phyloP scores from a whole-genome alignment of 2,329 filamentous ascomycete genomes.

The Aspergillus sp. region DNA sequence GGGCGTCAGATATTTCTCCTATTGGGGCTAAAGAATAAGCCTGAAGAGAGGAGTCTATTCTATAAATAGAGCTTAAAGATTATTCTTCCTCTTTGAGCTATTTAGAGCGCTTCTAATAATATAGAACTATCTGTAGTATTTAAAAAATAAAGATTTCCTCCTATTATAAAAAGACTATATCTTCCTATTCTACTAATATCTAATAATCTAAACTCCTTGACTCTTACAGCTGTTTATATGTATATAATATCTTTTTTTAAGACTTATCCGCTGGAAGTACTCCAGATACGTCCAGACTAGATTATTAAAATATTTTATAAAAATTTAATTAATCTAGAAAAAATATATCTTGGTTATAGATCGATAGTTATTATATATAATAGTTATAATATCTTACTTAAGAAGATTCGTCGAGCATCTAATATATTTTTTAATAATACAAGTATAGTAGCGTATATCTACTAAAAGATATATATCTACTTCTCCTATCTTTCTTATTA shows the following conservation, averaged over 20 bases:
- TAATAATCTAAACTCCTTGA: background rate
- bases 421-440: background rate
- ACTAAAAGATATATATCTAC: background rate
- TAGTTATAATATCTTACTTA: background rate
- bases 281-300: background rate
- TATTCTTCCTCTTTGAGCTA: background rate
- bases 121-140: background rate
- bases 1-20: background rate
- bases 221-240: background rate
- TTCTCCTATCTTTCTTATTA: background rate
- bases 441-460: background rate
- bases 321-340: background rate
- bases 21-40: background rate
- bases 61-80: background rate
- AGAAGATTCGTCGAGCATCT: background rate
- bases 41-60: background rate
- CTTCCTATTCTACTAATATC: background rate
- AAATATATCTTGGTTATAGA: background rate
- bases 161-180: background rate
- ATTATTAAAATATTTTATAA: conserved; percentile 1
- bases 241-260: background rate
- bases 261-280: background rate
- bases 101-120: background rate
- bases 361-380: background rate
- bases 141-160: background rate